phyloP scores from a whole-genome alignment of 1,139 yeast genomes.

The Kurtzmaniella quercitrusa region DNA sequence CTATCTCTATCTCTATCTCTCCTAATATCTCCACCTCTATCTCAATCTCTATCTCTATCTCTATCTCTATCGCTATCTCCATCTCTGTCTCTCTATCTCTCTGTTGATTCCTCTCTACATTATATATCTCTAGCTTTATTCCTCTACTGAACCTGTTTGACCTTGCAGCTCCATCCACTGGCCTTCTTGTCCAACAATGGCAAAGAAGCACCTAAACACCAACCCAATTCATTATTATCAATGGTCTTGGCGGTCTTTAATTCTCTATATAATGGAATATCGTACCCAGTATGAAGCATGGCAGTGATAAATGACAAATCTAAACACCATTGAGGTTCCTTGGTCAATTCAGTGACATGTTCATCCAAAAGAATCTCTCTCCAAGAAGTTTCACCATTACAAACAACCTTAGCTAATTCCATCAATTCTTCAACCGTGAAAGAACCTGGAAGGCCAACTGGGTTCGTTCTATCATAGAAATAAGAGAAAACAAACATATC shows the following conservation, averaged over 20 bases:
- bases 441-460: conserved; percentile 89
- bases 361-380: conserved; percentile 56
- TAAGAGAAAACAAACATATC: conserved; percentile 89
- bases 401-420: conserved; percentile 78
- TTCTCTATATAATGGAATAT: conserved; percentile 85
- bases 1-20: too few relatives aligned
- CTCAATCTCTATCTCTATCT: too few relatives aligned
- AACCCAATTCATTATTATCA: conserved; percentile 85
- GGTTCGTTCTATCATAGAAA: conserved; percentile 90
- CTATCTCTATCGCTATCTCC: too few relatives aligned
- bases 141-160: conserved; percentile 14
- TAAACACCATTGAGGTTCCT: conserved; percentile 91
- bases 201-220: conserved; percentile 98
- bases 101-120: too few relatives aligned
- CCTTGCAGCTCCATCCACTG: conserved; percentile 71
- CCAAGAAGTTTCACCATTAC: conserved; percentile 80
- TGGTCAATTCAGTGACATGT: conserved; percentile 58
- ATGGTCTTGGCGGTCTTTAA: conserved; percentile 88
- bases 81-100: too few relatives aligned
- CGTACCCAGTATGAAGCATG: conserved; percentile 90
- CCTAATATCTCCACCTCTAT: too few relatives aligned
- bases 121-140: too few relatives aligned
- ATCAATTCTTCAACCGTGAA: conserved; percentile 81
- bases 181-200: conserved; percentile 67
- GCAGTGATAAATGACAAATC: conserved; percentile 89